Conservation (phyloP, 345 rosid species). For the Gossypium ekmanianum region DNA sequence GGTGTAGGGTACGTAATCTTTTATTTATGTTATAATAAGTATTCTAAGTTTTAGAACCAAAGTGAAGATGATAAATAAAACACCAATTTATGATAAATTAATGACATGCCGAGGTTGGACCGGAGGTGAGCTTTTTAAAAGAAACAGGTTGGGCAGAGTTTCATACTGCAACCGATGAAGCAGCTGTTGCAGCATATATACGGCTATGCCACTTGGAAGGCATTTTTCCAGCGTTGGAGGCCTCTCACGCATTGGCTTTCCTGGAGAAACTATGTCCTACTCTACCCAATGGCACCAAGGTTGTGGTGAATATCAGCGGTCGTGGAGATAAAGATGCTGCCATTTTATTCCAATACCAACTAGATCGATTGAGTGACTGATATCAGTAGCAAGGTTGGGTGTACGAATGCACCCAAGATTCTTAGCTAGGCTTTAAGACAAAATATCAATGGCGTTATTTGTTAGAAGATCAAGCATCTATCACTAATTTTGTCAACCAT, state of each 20-base stretch:
- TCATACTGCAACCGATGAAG: slow-evolving; percentile 58
- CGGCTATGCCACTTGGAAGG: slow-evolving; percentile 62
- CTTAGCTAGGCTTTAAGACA: too few species aligned
- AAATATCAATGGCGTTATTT: too few species aligned
- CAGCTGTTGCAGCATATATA: slow-evolving; percentile 42
- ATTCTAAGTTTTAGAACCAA: not conserved
- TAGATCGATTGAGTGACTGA: too few species aligned
- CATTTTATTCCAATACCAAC: not conserved
- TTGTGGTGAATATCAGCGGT: slow-evolving; percentile 71
- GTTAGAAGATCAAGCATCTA: too few species aligned
- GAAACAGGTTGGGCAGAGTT: slow-evolving; percentile 69
- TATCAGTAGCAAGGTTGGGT: too few species aligned
- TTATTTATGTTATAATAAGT: not conserved
- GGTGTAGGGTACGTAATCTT: slow-evolving; percentile 52
- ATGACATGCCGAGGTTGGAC: slow-evolving; percentile 55
- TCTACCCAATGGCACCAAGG: slow-evolving; percentile 44
- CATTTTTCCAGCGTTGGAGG: slow-evolving; percentile 71
- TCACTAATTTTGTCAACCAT: too few species aligned
- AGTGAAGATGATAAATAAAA: not conserved
- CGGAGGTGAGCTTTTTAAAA: slow-evolving; percentile 67
- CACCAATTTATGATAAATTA: not conserved
- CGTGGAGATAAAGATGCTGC: slow-evolving; percentile 65
- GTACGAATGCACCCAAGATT: too few species aligned
- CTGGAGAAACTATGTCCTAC: slow-evolving; percentile 67
- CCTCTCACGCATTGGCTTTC: slow-evolving; percentile 75